phyloP scores from a whole-genome alignment of 345 rosid genomes.

The Limnanthes douglasii region DNA sequence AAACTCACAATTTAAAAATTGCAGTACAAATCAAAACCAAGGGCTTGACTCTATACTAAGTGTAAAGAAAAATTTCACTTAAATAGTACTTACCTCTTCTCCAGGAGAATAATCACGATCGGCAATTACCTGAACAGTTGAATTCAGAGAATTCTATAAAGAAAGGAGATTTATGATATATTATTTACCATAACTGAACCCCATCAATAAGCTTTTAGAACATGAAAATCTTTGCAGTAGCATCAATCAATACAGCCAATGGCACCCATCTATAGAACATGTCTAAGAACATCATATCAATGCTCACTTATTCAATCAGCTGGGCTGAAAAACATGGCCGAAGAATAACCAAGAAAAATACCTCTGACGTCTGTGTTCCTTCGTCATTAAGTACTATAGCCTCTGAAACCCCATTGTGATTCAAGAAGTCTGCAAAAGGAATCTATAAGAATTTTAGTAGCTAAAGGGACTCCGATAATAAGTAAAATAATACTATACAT shows the following conservation, averaged over 20 bases:
- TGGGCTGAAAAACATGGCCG: background rate
- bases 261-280: too few species aligned
- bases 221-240: constrained; percentile 1
- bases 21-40: background rate
- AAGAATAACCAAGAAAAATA: constrained; percentile 10
- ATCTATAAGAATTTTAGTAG: constrained; percentile 31
- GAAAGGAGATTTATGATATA: too few species aligned
- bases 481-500: constrained; percentile 1
- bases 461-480: constrained; percentile 6
- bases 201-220: too few species aligned
- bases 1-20: background rate
- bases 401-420: constrained; percentile 61
- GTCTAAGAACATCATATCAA: too few species aligned
- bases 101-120: constrained; percentile 57
- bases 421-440: constrained; percentile 88
- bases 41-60: background rate
- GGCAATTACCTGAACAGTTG: constrained; percentile 46
- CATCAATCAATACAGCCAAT: too few species aligned
- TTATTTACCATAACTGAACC: too few species aligned
- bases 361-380: constrained; percentile 54
- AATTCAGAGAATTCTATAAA: constrained; percentile 6
- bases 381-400: constrained; percentile 53
- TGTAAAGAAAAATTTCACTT: background rate
- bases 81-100: constrained; percentile 46
- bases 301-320: too few species aligned